Conservation (phyloP, 106 monocot species). For the Gastrodia elata region DNA sequence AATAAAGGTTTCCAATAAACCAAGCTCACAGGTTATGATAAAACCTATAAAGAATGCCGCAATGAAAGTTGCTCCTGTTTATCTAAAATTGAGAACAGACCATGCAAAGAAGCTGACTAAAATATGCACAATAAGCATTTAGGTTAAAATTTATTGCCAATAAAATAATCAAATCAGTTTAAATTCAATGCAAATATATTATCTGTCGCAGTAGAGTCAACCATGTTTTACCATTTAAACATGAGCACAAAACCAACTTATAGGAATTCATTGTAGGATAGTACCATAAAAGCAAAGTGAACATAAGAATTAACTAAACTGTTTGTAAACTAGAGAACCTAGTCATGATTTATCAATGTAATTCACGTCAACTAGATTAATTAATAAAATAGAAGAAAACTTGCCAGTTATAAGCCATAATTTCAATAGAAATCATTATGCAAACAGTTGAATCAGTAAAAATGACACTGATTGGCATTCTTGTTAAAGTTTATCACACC, state of each 20-base stretch:
- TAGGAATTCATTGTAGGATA: neutral
- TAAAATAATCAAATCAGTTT: neutral
- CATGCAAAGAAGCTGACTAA: neutral
- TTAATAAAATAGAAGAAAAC: neutral
- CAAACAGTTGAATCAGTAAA: neutral
- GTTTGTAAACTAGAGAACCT: neutral
- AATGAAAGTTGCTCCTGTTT: neutral
- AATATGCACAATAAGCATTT: neutral
- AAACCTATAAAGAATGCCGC: neutral
- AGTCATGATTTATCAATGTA: slow-evolving; percentile 1
- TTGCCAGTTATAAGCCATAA: neutral
- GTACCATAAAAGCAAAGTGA: neutral
- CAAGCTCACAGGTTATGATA: neutral
- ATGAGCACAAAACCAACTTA: neutral
- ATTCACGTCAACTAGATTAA: neutral
- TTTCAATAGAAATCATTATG: neutral
- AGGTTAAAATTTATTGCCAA: neutral
- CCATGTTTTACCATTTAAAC: neutral
- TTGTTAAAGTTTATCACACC: too few relatives aligned
- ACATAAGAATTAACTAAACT: neutral
- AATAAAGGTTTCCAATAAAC: neutral
- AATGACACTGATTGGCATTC: neutral
- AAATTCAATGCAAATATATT: neutral
- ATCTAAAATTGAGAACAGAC: neutral
- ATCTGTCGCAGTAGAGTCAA: neutral